A percentile compares a stretch with the other conserved stretches of the same genome.
Evolutionary conservation across 2,329 filamentous ascomycete genomes (phyloP).

Genomic region (Penicillium sp.): DNA sequence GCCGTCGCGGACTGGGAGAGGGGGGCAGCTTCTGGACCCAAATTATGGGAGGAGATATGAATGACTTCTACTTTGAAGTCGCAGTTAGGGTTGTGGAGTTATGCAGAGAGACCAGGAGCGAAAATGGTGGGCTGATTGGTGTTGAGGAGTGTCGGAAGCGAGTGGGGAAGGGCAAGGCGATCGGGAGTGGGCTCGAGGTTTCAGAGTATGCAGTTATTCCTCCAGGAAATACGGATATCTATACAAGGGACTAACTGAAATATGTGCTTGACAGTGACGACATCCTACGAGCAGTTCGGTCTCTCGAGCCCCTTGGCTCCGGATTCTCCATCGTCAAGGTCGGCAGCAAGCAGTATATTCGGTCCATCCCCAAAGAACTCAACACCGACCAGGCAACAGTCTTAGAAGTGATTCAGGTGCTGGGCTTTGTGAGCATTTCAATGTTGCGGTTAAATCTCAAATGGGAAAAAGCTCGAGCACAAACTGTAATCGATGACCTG

Average conservation of each 20-base stretch:
- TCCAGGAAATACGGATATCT: background rate
- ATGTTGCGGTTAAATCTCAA: conserved; percentile 83
- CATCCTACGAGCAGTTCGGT: conserved; percentile 81
- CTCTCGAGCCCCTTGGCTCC: conserved; percentile 80
- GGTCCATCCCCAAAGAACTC: conserved; percentile 90
- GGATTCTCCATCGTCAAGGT: conserved; percentile 83
- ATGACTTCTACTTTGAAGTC: conserved; percentile 98
- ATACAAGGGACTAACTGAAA: background rate
- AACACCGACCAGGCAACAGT: conserved; percentile 92
- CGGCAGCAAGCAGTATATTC: conserved; percentile 80
- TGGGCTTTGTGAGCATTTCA: conserved; percentile 84
- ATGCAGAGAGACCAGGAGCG: conserved; percentile 76
- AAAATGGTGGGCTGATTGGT: conserved; percentile 90
- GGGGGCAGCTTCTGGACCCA: conserved; percentile 83
- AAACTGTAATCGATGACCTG: conserved; percentile 86
- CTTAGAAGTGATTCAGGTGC: conserved; percentile 82
- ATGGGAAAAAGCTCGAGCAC: conserved; percentile 81
- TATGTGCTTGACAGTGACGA: conserved; percentile 62
- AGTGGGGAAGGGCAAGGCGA: conserved; percentile 68
- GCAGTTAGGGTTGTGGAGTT: conserved; percentile 94
- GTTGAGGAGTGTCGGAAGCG: conserved; percentile 75
- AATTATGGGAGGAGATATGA: conserved; percentile 83
- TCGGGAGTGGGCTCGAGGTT: conserved; percentile 72
- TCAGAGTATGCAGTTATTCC: conserved; percentile 59
- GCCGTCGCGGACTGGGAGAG: conserved; percentile 42